phyloP scores from a whole-genome alignment of 495 filamentous ascomycete species.

The Physcia stellaris region DNA sequence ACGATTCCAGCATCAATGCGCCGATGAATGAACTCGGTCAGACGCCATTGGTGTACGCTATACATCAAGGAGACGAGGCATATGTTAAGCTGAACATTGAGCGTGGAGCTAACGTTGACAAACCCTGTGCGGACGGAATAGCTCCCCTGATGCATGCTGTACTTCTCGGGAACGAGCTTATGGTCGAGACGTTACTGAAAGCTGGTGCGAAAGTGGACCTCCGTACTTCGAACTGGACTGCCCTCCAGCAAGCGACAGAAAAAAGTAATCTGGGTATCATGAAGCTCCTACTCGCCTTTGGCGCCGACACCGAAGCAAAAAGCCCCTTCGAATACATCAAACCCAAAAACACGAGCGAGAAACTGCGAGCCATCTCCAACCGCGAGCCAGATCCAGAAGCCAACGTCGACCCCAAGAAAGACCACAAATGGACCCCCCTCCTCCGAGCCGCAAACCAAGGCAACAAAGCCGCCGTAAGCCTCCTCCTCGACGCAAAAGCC shows the following conservation, averaged over 20 bases:
- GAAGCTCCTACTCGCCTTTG: conserved; percentile 4
- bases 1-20: conserved; percentile 12
- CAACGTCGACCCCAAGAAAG: background rate
- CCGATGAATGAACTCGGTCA: conserved; percentile 8
- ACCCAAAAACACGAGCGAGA: conserved; percentile 1
- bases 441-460: conserved; percentile 12
- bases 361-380: background rate
- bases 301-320: conserved; percentile 11
- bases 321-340: conserved; percentile 7
- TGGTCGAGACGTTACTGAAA: conserved; percentile 10
- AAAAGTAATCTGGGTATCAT: conserved; percentile 8
- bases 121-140: conserved; percentile 7
- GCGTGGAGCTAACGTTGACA: conserved; percentile 11
- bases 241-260: conserved; percentile 12
- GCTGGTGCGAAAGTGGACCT: conserved; percentile 13
- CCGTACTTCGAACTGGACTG: conserved; percentile 11
- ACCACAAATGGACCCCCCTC: conserved; percentile 9
- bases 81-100: conserved; percentile 11
- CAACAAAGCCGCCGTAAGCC: conserved; percentile 6
- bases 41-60: conserved; percentile 13
- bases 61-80: conserved; percentile 8
- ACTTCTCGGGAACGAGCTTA: conserved; percentile 7
- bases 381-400: conserved; percentile 6
- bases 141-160: conserved; percentile 15
- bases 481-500: conserved; percentile 10